Base-by-base conservation (phyloP, 2,329 filamentous ascomycete species). In the Colletotrichum paranaense region DNA sequence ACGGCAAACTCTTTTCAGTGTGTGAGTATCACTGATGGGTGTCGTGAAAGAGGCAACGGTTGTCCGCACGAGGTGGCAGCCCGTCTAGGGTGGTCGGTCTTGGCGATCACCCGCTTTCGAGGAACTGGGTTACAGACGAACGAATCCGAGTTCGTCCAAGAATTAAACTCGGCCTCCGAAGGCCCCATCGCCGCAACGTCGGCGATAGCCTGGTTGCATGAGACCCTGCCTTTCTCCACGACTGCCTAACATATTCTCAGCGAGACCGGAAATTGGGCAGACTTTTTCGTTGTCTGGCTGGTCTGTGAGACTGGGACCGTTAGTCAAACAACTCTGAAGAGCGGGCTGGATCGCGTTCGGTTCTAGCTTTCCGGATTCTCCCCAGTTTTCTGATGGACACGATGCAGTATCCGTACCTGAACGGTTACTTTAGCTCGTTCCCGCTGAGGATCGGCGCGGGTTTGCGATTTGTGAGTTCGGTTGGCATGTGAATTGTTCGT, bases 221-320 rank as follows among this genome's bases (percentile, higher is more conserved):
- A 19, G 7, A 38, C 3, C 26, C 12, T 28, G 7, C n/a, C 6
- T 11, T 11, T 16, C 8, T 55, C 55, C 42, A 38, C 32, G 32
- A 35, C 32, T 35, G 32, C 12, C 11, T 52, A 19, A 32, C 12
- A n/a, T 19, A 9, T 11, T 16, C 14, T 32, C 32, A 59, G 67
- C 67, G 38, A 69, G 55, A 70, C 38, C 68, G 42, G 62, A 70
- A 66, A 46, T 67, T 60, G 68, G 46, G 30, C 38, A 62, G 24
- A 52, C 22, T 12, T 16, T 19, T 24, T 30, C 22, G 9, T 7
- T 26, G 35, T 19, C 14, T 42, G 26, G 30, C 12, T 24, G n/a
- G 30, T 52, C 42, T 26, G 38, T 2, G 38, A 42, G 38, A 42
- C 38, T 42, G 38, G 14, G 14, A 42, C 14, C 7, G 30, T 60